A percentile compares a stretch with the other conserved stretches of the same genome.
These are phyloP conservation scores for Martiniozyma abietophila DNA, from an alignment of 805 yeast genomes.

Conservation along the genomic window DNA sequence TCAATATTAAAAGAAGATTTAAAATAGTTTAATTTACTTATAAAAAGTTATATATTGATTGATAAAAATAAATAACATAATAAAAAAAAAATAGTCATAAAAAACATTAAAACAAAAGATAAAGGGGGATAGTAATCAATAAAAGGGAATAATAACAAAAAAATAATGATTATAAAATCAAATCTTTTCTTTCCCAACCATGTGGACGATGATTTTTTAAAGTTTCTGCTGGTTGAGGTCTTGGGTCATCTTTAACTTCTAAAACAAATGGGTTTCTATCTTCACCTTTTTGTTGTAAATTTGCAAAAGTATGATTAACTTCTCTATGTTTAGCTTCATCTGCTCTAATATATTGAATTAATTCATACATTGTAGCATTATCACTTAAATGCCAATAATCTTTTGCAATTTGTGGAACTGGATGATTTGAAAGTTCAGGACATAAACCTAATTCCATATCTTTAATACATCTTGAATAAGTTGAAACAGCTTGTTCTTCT, in stretches of 20 bases:
- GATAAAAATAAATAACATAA: no score
- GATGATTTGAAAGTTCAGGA: constrained; percentile 35
- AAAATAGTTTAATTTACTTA: no score
- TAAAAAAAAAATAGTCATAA: no score
- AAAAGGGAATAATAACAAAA: neutral
- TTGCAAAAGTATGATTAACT: constrained; percentile 70
- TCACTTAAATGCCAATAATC: constrained; percentile 53
- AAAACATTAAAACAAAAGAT: no score
- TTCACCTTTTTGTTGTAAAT: constrained; percentile 31
- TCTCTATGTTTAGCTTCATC: constrained; percentile 77
- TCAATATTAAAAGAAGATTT: no score
- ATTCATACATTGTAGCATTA: constrained; percentile 46
- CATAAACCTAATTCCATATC: constrained; percentile 43
- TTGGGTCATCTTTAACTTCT: constrained; percentile 22
- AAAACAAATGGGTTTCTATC: constrained; percentile 67
- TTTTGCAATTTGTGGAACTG: constrained; percentile 51
- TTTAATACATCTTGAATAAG: constrained; percentile 52
- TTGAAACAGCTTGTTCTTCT: constrained; percentile 68
- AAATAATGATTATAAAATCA: constrained; percentile 14
- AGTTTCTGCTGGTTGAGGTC: constrained; percentile 23
- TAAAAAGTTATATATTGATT: no score
- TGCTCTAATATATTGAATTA: constrained; percentile 55
- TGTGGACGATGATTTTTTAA: constrained; percentile 19
- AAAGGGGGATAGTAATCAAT: neutral
- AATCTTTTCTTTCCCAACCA: constrained; percentile 29